These are phyloP conservation scores for Golubevia sp. DNA, from an alignment of 1,284 basidiomycete species.

Conservation along the genomic window DNA sequence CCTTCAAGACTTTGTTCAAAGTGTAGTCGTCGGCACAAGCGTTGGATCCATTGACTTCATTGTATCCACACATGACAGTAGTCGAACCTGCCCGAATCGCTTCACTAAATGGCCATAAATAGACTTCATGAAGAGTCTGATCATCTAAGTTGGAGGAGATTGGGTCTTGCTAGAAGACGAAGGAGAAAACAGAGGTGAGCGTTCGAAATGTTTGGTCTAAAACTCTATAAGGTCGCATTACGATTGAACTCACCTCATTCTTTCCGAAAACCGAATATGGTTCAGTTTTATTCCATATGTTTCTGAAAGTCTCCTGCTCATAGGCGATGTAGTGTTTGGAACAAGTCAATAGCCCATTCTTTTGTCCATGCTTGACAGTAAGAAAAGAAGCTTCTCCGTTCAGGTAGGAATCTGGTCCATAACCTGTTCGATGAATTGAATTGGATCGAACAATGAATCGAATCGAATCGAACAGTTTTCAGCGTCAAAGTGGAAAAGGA, in stretches of 20 bases:
- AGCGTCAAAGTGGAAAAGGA: no score
- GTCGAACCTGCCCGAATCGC: slow-evolving; percentile 31
- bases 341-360: slow-evolving; percentile 33
- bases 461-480: no score
- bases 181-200: no score
- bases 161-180: slow-evolving; percentile 11
- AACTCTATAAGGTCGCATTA: no score
- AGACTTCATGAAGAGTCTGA: slow-evolving; percentile 44
- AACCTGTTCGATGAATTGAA: no score
- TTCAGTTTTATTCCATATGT: no score
- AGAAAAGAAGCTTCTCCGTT: slow-evolving; percentile 36
- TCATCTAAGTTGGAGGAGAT: slow-evolving; percentile 33
- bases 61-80: not conserved
- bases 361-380: slow-evolving; percentile 37
- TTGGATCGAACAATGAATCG: no score
- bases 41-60: no score
- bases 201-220: no score
- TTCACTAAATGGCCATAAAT: slow-evolving; percentile 15
- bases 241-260: no score
- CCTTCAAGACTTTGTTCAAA: not conserved
- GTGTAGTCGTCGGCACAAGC: not conserved
- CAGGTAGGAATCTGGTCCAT: slow-evolving; percentile 50
- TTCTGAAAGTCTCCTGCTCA: slow-evolving; percentile 49
- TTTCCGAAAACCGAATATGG: no score
- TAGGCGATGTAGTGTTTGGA: slow-evolving; percentile 49